Base-by-base conservation (phyloP, 257 asterid genomes). In the Ophiorrhiza pumila region DNA sequence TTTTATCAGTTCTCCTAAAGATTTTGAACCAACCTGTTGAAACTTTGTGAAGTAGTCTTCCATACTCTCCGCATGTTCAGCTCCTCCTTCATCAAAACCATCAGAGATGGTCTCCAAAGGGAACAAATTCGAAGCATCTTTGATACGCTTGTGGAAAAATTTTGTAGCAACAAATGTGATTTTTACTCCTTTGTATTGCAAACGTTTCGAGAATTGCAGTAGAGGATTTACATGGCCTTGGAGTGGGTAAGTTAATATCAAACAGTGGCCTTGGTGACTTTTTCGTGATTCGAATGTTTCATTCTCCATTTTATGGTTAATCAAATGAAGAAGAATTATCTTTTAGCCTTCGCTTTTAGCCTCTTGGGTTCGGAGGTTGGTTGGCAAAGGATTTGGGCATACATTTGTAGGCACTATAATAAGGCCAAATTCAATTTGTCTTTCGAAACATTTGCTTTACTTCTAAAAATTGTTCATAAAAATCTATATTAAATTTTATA, bases 191-290 rank as follows among this genome's bases (percentile, higher is more conserved):
- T 78, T 82, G 60, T 46, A 76, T 68, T 75, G 31, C 32, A 82
- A 76, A 22, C 89, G 81, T 42, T 85, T 85, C n/a, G 85, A 83
- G 75, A 82, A 85, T 69, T 85, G 86, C 73, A 85, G 79, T 34
- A 85, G 77, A 4, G 89, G 89, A 72, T 85, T 85, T 25, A 78
- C 79, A 72, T 85, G 89, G 53, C 89, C 87, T 61, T 83, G 87
- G 13, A 11, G 20, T 17, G 87, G 89, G 74, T 56, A 58, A 13
- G 84, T 78, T 5, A 83, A 7, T 39, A 83, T 39, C 59, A 85
- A 45, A 27, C 81, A 80, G 65, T 83, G 89, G 31, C 78, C 75
- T 70, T 23, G 49, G 60, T 60, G 9, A 31, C 43, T 39, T 76
- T n/a, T n/a, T n/a, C n/a, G n/a, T n/a, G n/a, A n/a, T n/a, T 64